Evolutionary conservation across 129 eudicot species (phyloP).

Genomic region (Oenanthe sinensis): DNA sequence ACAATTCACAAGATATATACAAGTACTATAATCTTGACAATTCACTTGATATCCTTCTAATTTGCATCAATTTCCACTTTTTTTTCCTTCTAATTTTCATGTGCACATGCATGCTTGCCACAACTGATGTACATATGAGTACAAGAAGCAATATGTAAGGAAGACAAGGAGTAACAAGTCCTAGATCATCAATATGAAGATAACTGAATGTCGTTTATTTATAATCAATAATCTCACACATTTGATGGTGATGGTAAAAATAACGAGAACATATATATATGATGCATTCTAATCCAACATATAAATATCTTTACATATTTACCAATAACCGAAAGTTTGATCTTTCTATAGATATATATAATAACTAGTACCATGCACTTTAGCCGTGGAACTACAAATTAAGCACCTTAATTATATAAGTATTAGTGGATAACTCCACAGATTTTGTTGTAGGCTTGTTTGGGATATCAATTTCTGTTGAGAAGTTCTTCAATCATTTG

Average conservation of each 20-base stretch:
- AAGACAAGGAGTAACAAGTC: too few species aligned
- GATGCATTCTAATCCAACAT: too few species aligned
- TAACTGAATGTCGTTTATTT: background rate
- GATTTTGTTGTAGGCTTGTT: background rate
- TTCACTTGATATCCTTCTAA: too few species aligned
- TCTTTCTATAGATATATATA: background rate
- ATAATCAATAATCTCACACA: background rate
- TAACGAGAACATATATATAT: background rate
- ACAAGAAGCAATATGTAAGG: too few species aligned
- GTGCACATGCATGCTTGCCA: too few species aligned
- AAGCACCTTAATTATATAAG: too few species aligned
- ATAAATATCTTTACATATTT: background rate
- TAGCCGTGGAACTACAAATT: too few species aligned
- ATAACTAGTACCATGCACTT: background rate
- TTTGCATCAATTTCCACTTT: too few species aligned
- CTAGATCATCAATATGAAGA: background rate
- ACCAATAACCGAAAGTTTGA: background rate
- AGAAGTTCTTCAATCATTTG: conserved; percentile 96
- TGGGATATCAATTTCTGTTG: conserved; percentile 22
- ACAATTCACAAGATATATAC: too few species aligned
- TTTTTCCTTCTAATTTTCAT: too few species aligned
- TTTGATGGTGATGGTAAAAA: background rate
- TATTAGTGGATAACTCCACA: background rate
- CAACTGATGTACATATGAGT: too few species aligned
- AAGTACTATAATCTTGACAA: too few species aligned